A percentile compares a stretch with the other conserved stretches of the same genome.
Conservation (phyloP, 768 basidiomycete genomes). For the Glaciozyma martinii region DNA sequence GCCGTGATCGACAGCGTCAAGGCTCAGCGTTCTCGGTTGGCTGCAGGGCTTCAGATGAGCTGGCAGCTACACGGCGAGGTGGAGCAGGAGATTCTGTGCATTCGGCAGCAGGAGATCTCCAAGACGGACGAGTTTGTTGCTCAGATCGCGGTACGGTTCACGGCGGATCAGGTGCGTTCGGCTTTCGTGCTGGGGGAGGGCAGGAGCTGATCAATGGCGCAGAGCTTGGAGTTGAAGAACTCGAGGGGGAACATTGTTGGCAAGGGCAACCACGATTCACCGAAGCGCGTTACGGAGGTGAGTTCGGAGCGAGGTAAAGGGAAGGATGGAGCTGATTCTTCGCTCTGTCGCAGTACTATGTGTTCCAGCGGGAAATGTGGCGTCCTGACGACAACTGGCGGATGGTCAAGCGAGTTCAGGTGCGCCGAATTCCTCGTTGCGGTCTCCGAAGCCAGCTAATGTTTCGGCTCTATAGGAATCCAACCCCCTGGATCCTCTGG, state of each 20-base stretch:
- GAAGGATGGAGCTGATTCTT: neutral
- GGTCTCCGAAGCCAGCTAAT: too few species aligned
- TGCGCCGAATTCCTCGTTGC: too few species aligned
- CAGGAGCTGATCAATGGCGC: neutral
- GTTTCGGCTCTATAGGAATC: too few species aligned
- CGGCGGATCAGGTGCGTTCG: constrained; percentile 19
- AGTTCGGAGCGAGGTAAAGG: neutral
- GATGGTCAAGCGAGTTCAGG: constrained; percentile 16
- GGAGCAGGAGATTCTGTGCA: constrained; percentile 17
- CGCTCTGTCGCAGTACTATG: constrained; percentile 12
- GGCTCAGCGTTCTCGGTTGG: constrained; percentile 17
- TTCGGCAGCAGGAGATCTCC: constrained; percentile 24
- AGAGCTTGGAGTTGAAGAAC: constrained; percentile 27
- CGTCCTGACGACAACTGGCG: constrained; percentile 28
- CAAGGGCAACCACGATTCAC: constrained; percentile 14
- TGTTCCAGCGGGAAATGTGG: constrained; percentile 32
- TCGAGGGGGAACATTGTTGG: constrained; percentile 10
- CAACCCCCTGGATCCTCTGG: too few species aligned
- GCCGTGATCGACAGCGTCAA: constrained; percentile 22
- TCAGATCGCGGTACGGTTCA: constrained; percentile 23
- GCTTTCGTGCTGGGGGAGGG: neutral
- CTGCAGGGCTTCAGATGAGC: constrained; percentile 19
- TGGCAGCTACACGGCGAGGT: constrained; percentile 28
- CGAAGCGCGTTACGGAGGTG: constrained; percentile 16
- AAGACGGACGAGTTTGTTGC: constrained; percentile 27